Evolutionary conservation across 1,139 yeast genomes (phyloP), one percentile per base, ranked within the genome.

Genomic region (Candida sp.): DNA sequence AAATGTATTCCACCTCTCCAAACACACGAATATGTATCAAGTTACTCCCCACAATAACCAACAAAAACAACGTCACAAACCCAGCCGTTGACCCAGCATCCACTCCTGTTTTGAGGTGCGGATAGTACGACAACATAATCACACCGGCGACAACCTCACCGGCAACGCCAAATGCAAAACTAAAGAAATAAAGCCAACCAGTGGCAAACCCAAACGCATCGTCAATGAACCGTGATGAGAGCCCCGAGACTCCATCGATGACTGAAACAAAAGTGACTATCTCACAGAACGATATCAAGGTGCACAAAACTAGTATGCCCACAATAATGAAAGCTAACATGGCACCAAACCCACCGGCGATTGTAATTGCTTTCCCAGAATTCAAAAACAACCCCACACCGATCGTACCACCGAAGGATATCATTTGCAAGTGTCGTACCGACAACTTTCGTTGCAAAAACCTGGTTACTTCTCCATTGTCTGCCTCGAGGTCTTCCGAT

Each of bases 331-430:
- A 90, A 2, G 96, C 96, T 3, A 91, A 62, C 7, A 90, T 66
- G 2, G 92, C 82, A 0, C 97, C 97, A 51, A 90, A 72, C 0
- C 97, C 96, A 2, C 97, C 97, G 2, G 93, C 88, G 22, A 85
- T 84, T 28, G 87, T 79, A 48, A 91, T 77, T 0, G 92, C 89
- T 58, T 87, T 86, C 1, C 97, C 96, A n/a, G 90, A 80, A 47
- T 88, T 86, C 41, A 89, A 71, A 56, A 89, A 79, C 17, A 90
- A 68, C 0, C 96, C 96, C n/a, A 90, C 93, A 1, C 96, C 96
- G 4, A 90, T 70, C 0, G 94, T 88, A 1, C 94, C 96, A 2
- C 96, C 94, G 42, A 91, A 75, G 0, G 96, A 90, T 46, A 90
- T 86, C 85, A 89, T 86, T 63, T 88, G 92, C 25, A 90, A 70